phyloP scores from a whole-genome alignment of 2,329 filamentous ascomycete genomes.

The Aspergillus japonicus region DNA sequence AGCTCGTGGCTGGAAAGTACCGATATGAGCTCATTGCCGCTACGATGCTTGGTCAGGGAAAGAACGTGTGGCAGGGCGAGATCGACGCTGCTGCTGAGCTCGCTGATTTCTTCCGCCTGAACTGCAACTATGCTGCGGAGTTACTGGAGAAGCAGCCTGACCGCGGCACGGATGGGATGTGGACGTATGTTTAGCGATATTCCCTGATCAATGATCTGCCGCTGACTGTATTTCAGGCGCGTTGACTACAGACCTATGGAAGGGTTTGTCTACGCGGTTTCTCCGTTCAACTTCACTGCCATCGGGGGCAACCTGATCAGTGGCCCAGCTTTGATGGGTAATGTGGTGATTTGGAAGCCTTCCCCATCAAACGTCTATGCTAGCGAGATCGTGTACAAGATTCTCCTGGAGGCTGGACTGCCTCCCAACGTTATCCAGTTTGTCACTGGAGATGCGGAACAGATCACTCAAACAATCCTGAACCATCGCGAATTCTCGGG shows the following conservation, averaged over 20 bases:
- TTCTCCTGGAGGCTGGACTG: conserved; percentile 86
- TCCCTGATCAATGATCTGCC: background rate
- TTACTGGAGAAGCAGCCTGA: conserved; percentile 79
- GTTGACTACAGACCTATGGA: conserved; percentile 86
- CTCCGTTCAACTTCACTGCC: conserved; percentile 95
- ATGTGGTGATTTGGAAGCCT: conserved; percentile 95
- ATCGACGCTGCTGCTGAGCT: conserved; percentile 90
- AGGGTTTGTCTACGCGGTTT: conserved; percentile 91
- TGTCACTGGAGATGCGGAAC: conserved; percentile 79
- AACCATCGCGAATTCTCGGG: conserved; percentile 76
- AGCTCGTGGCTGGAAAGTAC: conserved; percentile 84
- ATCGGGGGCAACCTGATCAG: conserved; percentile 83
- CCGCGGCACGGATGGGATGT: conserved; percentile 77
- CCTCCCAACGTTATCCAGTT: conserved; percentile 90
- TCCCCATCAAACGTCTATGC: conserved; percentile 81
- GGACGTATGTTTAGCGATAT: conserved; percentile 61
- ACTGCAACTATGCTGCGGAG: conserved; percentile 75
- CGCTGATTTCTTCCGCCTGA: conserved; percentile 73
- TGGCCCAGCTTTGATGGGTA: conserved; percentile 83
- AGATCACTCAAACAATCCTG: conserved; percentile 75
- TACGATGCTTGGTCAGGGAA: conserved; percentile 92
- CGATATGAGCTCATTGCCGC: conserved; percentile 92
- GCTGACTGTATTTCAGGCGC: conserved; percentile 49
- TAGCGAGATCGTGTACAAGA: conserved; percentile 84
- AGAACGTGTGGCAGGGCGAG: conserved; percentile 96